phyloP scores from a whole-genome alignment of 306 rosid genomes.

The Fagus crenata region DNA sequence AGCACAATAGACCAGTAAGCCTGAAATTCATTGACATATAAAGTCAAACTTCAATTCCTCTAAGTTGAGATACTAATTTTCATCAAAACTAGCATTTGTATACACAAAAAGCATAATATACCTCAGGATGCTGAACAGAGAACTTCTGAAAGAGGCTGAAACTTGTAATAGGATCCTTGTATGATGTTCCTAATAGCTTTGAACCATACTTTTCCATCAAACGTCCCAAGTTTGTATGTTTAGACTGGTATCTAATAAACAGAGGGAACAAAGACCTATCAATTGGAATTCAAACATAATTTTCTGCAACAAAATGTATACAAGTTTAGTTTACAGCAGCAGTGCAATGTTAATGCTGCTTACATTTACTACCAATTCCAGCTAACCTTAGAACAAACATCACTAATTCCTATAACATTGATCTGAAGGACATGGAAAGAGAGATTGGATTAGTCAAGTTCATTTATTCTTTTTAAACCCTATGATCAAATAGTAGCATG shows the following conservation, averaged over 20 bases:
- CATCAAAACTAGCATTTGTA: neutral
- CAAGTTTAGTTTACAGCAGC: neutral
- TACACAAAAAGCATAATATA: slow-evolving; percentile 5
- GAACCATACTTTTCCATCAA: slow-evolving; percentile 65
- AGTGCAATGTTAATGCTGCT: neutral
- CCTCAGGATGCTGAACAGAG: slow-evolving; percentile 66
- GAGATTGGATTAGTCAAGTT: neutral
- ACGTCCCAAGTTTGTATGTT: slow-evolving; percentile 61
- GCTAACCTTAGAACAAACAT: neutral
- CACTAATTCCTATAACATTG: neutral
- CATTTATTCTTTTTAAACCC: neutral
- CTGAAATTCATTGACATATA: slow-evolving; percentile 32
- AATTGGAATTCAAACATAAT: neutral
- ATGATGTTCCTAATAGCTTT: slow-evolving; percentile 58
- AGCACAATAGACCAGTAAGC: slow-evolving; percentile 74
- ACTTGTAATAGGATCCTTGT: slow-evolving; percentile 75
- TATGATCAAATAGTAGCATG: neutral
- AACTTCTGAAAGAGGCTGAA: slow-evolving; percentile 57
- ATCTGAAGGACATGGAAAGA: neutral
- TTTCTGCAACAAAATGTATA: neutral
- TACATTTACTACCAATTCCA: neutral
- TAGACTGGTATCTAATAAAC: slow-evolving; percentile 46
- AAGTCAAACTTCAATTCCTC: neutral
- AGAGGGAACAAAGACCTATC: slow-evolving; percentile 2
- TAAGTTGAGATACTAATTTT: neutral